Conservation (phyloP, 2,329 filamentous ascomycete species). For the Fusarium nelsonii region DNA sequence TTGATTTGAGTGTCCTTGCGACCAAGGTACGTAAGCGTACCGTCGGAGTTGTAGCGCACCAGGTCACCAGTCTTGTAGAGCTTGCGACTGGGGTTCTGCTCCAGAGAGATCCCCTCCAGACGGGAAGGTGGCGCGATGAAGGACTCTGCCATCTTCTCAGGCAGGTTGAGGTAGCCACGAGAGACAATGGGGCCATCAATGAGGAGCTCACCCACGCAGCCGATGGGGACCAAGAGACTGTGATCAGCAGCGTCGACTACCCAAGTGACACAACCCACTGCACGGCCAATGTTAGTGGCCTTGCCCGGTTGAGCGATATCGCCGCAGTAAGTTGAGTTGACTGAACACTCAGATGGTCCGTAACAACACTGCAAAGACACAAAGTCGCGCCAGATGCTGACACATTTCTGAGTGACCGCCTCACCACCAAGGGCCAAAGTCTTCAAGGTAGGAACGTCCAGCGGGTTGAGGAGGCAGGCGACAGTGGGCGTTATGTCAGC, state of each 20-base stretch:
- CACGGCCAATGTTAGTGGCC: slow-evolving; percentile 35
- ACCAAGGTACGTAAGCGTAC: slow-evolving; percentile 60
- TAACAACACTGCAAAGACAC: slow-evolving; percentile 38
- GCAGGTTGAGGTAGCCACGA: slow-evolving; percentile 38
- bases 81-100: not conserved
- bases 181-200: slow-evolving; percentile 40
- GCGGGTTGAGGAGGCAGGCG: slow-evolving; percentile 28
- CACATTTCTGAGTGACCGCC: slow-evolving; percentile 36
- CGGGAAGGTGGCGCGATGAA: slow-evolving; percentile 19
- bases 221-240: slow-evolving; percentile 15
- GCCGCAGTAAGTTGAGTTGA: slow-evolving; percentile 28
- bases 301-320: slow-evolving; percentile 31
- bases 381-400: slow-evolving; percentile 34
- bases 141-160: slow-evolving; percentile 23
- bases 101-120: not conserved
- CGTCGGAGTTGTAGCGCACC: slow-evolving; percentile 57
- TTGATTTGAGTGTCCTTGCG: slow-evolving; percentile 71
- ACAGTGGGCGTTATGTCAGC: slow-evolving; percentile 38
- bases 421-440: slow-evolving; percentile 34
- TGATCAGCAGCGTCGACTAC: slow-evolving; percentile 26
- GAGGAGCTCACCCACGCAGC: slow-evolving; percentile 30
- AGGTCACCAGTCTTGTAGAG: slow-evolving; percentile 65
- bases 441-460: slow-evolving; percentile 28
- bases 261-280: slow-evolving; percentile 31
- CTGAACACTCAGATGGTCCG: slow-evolving; percentile 31